Percentiles rank a stretch among this genome's conserved stretches.
phyloP scores from a whole-genome alignment of 208 protist genomes.

The Trichomonas vaginalis region DNA sequence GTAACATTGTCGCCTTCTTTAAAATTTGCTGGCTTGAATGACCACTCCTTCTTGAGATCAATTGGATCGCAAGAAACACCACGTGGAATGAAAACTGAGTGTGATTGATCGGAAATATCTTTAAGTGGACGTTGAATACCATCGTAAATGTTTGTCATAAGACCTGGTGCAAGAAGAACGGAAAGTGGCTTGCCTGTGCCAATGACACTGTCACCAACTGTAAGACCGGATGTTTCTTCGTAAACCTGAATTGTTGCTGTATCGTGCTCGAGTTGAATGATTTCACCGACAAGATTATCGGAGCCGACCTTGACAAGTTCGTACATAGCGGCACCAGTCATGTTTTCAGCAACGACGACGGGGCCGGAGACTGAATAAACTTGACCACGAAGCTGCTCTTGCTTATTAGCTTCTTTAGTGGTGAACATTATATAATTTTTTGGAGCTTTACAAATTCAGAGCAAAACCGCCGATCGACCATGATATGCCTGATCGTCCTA shows the following conservation, averaged over 20 bases:
- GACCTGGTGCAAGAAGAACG: slow-evolving; percentile 96
- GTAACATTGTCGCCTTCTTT: slow-evolving; percentile 78
- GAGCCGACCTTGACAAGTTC: slow-evolving; percentile 96
- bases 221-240: slow-evolving; percentile 97
- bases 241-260: slow-evolving; percentile 99
- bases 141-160: slow-evolving; percentile 98
- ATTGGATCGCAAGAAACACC: slow-evolving; percentile 84
- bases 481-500: too few relatives aligned
- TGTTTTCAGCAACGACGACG: slow-evolving; percentile 95
- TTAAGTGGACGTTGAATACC: slow-evolving; percentile 99
- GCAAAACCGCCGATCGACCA: too few relatives aligned
- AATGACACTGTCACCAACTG: slow-evolving; percentile 92
- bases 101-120: slow-evolving; percentile 73
- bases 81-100: slow-evolving; percentile 94
- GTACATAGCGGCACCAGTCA: slow-evolving; percentile 97
- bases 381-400: neutral
- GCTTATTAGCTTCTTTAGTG: neutral
- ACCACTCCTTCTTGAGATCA: slow-evolving; percentile 70
- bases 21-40: slow-evolving; percentile 61
- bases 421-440: neutral
- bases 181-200: slow-evolving; percentile 94
- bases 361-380: slow-evolving; percentile 36
- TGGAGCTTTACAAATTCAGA: neutral
- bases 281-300: slow-evolving; percentile 92
- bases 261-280: slow-evolving; percentile 96